A percentile compares a stretch with the other conserved stretches of the same genome.
These are phyloP conservation scores for Curvularia spicifera DNA, from an alignment of 2,329 filamentous ascomycete species.

Conservation along the genomic window DNA sequence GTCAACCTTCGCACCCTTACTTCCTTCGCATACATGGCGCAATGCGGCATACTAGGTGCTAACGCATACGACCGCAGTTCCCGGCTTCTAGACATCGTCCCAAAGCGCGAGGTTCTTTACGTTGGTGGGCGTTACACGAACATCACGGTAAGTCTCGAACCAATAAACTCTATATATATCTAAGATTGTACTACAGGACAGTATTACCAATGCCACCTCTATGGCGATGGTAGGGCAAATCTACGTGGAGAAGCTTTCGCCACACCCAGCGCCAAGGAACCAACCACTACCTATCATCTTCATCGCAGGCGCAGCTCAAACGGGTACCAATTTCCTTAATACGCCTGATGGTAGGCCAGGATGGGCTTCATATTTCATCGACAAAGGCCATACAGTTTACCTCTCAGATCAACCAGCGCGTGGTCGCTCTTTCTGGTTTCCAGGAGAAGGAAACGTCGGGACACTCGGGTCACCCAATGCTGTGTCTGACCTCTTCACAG, in stretches of 20 bases:
- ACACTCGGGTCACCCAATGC: constrained; percentile 7
- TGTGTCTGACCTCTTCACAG: constrained; percentile 15
- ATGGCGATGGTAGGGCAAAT: constrained; percentile 21
- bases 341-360: constrained; percentile 58
- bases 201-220: constrained; percentile 10
- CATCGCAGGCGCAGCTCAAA: constrained; percentile 25
- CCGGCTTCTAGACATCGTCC: constrained; percentile 16
- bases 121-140: constrained; percentile 24
- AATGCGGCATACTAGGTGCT: constrained; percentile 12
- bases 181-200: constrained; percentile 10
- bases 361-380: constrained; percentile 58
- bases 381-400: constrained; percentile 56
- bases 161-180: not conserved
- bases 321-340: constrained; percentile 39
- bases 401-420: constrained; percentile 56
- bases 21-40: constrained; percentile 15
- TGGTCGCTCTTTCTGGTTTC: constrained; percentile 52
- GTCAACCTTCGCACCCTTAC: constrained; percentile 17
- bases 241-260: constrained; percentile 26
- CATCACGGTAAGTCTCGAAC: constrained; percentile 15
- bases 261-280: not conserved
- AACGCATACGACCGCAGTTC: constrained; percentile 19
- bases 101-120: constrained; percentile 26
- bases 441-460: not conserved
- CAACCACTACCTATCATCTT: constrained; percentile 15